phyloP scores from a whole-genome alignment of 2,329 filamentous ascomycete genomes.

The Akanthomyces lecanii region DNA sequence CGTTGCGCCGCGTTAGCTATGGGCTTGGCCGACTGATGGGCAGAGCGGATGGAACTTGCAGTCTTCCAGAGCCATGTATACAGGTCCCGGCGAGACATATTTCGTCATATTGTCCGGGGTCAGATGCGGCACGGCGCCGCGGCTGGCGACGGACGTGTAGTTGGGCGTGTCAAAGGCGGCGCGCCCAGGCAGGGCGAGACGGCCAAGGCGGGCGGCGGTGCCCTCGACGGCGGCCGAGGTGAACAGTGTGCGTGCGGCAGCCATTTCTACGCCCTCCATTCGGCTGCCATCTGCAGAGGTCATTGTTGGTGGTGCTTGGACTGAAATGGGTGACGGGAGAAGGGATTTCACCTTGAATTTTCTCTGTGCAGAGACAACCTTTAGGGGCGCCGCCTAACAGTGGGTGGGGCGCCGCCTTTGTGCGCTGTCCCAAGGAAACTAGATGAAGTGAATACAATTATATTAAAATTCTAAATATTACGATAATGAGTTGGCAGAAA shows the following conservation, averaged over 20 bases:
- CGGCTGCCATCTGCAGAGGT: conserved; percentile 3
- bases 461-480: too few relatives aligned
- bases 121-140: conserved; percentile 82
- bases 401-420: background rate
- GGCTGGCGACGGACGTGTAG: conserved; percentile 74
- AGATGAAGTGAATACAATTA: too few relatives aligned
- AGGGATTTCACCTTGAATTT: conserved; percentile 4
- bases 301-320: conserved; percentile 1
- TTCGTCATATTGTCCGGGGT: conserved; percentile 75
- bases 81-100: conserved; percentile 60
- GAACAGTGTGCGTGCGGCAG: conserved; percentile 35
- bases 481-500: too few relatives aligned
- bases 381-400: too few relatives aligned
- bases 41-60: conserved; percentile 56
- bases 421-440: too few relatives aligned
- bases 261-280: conserved; percentile 20
- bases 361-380: background rate
- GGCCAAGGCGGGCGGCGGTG: conserved; percentile 60
- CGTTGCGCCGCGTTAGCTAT: background rate
- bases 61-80: conserved; percentile 86
- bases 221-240: conserved; percentile 36
- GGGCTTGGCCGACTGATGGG: too few relatives aligned
- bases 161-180: conserved; percentile 75
- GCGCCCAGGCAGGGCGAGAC: conserved; percentile 57
- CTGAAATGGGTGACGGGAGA: background rate